Conservation (phyloP, 2,329 filamentous ascomycete genomes). For the Phialocephala sp. region DNA sequence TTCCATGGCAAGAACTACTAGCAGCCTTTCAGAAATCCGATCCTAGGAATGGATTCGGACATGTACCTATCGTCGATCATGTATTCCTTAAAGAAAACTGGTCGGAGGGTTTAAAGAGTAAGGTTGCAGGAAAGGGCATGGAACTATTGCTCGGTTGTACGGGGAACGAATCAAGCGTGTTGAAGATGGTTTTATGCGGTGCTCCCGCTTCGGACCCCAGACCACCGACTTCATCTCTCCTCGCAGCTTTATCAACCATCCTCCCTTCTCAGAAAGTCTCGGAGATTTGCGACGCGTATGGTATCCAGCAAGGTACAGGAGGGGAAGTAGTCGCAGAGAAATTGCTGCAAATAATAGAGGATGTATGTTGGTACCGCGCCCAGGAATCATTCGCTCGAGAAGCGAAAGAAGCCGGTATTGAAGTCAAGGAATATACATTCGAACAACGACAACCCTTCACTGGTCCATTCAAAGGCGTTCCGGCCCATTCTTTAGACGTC, state of each 20-base stretch:
- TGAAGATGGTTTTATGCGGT: constrained; percentile 9
- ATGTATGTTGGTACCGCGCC: constrained; percentile 12
- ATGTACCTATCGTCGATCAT: constrained; percentile 17
- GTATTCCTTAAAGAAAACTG: constrained; percentile 16
- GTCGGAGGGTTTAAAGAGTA: not conserved
- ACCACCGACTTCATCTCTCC: constrained; percentile 5
- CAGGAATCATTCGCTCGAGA: not conserved
- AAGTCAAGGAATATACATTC: constrained; percentile 15
- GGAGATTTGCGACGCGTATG: not conserved
- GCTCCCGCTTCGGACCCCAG: not conserved
- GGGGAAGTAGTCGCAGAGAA: not conserved
- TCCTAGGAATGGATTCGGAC: constrained; percentile 9
- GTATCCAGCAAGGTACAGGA: not conserved
- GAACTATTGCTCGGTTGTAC: constrained; percentile 21
- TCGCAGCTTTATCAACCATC: not conserved
- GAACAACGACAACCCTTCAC: constrained; percentile 17
- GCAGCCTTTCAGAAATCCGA: constrained; percentile 13
- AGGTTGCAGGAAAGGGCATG: not conserved
- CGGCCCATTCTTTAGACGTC: constrained; percentile 19
- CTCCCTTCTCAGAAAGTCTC: not conserved
- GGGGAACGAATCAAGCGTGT: constrained; percentile 11
- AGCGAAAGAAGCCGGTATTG: not conserved
- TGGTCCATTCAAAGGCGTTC: not conserved
- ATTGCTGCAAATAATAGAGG: constrained; percentile 12
- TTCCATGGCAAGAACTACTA: constrained; percentile 12